Conservation (phyloP, 1,284 basidiomycete genomes). For the Takashimella tepidaria region DNA sequence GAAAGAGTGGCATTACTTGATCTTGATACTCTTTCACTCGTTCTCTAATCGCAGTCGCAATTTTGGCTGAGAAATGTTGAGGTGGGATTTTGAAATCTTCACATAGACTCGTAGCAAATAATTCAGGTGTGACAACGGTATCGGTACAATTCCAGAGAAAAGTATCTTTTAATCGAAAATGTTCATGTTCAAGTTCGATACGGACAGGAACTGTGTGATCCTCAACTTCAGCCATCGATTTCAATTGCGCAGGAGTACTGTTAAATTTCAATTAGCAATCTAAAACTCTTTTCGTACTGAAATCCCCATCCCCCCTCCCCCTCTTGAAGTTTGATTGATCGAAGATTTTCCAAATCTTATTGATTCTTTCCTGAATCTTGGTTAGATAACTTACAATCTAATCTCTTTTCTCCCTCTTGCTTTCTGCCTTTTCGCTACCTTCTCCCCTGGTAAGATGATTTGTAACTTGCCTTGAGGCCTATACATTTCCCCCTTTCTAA, state of each 20-base stretch:
- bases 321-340: no score
- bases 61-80: constrained; percentile 62
- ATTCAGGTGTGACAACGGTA: constrained; percentile 77
- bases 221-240: constrained; percentile 43
- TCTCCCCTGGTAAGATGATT: constrained; percentile 59
- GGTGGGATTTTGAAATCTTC: constrained; percentile 82
- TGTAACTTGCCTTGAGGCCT: constrained; percentile 56
- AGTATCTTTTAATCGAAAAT: constrained; percentile 88
- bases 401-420: constrained; percentile 55
- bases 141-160: constrained; percentile 96
- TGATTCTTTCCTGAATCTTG: no score
- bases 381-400: constrained; percentile 63
- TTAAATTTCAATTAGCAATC: constrained; percentile 5
- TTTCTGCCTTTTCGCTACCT: constrained; percentile 46
- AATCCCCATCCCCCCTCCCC: no score
- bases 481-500: constrained; percentile 27
- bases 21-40: constrained; percentile 62
- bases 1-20: constrained; percentile 32
- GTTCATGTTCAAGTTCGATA: constrained; percentile 85
- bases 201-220: constrained; percentile 78
- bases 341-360: no score
- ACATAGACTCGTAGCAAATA: constrained; percentile 82
- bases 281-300: no score
- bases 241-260: constrained; percentile 40
- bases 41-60: constrained; percentile 79